Base-by-base conservation (phyloP, 2,329 filamentous ascomycete species). In the Pestalotiopsis sp. region DNA sequence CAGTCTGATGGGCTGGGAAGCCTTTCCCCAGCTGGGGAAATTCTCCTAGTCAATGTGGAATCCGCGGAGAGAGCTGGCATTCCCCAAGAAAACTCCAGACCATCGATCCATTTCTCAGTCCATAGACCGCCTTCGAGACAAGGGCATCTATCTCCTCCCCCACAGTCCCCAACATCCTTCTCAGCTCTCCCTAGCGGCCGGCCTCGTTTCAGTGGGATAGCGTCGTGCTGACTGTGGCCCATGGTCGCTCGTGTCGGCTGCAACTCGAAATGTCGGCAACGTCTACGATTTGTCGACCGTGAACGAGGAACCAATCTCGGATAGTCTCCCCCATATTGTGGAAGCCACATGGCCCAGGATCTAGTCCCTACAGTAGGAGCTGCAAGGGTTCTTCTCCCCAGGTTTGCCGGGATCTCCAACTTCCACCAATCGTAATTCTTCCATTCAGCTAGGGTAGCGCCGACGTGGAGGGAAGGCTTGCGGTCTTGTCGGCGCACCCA, bases 351-450 rank as follows among this genome's bases (percentile, higher is more conserved):
- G 55, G 57, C 25, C 20, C 41, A 17, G 45, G 25, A 25, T 36
- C 41, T 20, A 49, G 63, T 57, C 65, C 57, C 38, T 38, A 36
- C 38, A 13, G 14, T 57, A 41, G 58, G 49, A 62, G 59, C 36
- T 36, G 17, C 59, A 20, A n/a, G 57, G 39, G 49, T 38, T 27
- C 57, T 13, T 62, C 55, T 27, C 63, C 63, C 63, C 63, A 57
- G 45, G 12, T 65, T 57, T 17, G 17, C 63, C 39, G 66, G 66
- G 49, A 41, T 25, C 25, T 49, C 67, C 13, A 39, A 20, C 60
- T 68, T 68, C 69, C 69, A 71, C 69, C 69, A 71, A 71, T 69
- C 55, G 58, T 3, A 67, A 62, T 65, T 70, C 27, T 31, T 12
- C 69, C 69, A 14, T 59, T 31, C 17, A 12, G 59, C 25, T 27